These are phyloP conservation scores for Cercospora zeina DNA, from an alignment of 2,329 filamentous ascomycete genomes.

Conservation along the genomic window DNA sequence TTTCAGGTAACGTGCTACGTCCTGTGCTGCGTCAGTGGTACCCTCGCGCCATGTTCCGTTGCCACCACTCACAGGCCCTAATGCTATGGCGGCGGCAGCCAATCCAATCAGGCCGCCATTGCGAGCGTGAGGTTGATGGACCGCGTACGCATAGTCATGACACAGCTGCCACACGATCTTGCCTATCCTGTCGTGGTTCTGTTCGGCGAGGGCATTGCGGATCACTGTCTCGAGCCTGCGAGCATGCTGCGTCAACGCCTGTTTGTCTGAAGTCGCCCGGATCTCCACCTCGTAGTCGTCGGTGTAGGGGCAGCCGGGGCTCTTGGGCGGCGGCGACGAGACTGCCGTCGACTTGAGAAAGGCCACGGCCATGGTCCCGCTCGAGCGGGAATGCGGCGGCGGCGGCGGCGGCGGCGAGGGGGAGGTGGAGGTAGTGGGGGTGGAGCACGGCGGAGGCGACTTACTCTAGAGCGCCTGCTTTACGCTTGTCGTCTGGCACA, in stretches of 20 bases:
- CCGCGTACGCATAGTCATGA: constrained; percentile 95
- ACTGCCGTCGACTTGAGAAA: constrained; percentile 12
- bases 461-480: constrained; percentile 93
- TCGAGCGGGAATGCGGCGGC: neutral
- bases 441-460: constrained; percentile 40
- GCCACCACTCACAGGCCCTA: constrained; percentile 73
- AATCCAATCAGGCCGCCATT: constrained; percentile 96
- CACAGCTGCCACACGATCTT: constrained; percentile 94
- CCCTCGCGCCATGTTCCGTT: neutral
- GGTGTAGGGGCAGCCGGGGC: constrained; percentile 20
- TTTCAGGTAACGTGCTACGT: constrained; percentile 86
- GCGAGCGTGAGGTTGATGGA: constrained; percentile 91
- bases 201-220: constrained; percentile 73
- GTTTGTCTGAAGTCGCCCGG: constrained; percentile 16
- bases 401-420: neutral
- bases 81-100: constrained; percentile 90
- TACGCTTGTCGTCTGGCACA: constrained; percentile 75
- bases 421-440: constrained; percentile 11
- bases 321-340: constrained; percentile 3
- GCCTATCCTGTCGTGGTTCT: constrained; percentile 77
- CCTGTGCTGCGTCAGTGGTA: constrained; percentile 52
- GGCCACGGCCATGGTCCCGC: constrained; percentile 10
- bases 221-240: constrained; percentile 84
- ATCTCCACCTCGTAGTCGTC: constrained; percentile 27
- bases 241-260: constrained; percentile 25